Conservation (phyloP, 495 filamentous ascomycete genomes). For the Hyphodiscus hymeniophilus region DNA sequence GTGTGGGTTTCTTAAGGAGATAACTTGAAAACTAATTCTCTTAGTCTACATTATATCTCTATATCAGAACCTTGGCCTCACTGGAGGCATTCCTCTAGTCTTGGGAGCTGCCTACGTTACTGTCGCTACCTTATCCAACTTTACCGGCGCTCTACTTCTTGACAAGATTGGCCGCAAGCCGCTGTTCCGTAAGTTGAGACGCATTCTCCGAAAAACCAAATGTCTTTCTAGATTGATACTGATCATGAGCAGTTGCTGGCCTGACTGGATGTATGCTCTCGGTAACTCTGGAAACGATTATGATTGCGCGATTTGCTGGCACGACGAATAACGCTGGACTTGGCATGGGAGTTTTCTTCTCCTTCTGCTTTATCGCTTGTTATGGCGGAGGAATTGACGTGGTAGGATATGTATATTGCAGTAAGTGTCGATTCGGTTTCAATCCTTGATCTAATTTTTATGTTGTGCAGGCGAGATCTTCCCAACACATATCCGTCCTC, state of each 20-base stretch:
- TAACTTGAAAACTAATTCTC: not conserved
- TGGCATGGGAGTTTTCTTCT: not conserved
- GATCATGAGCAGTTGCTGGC: not conserved
- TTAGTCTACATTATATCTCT: conserved; percentile 1
- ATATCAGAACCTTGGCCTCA: not conserved
- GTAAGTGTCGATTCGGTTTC: no score
- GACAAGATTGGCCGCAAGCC: not conserved
- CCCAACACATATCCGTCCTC: conserved; percentile 18
- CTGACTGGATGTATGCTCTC: not conserved
- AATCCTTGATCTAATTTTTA: no score
- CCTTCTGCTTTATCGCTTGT: conserved; percentile 6
- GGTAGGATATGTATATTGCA: no score
- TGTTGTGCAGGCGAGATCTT: conserved; percentile 16
- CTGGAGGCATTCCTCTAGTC: not conserved
- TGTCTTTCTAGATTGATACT: not conserved
- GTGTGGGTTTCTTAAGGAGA: no score
- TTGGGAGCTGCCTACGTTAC: not conserved
- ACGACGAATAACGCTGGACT: not conserved
- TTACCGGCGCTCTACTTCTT: not conserved
- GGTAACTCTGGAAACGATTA: not conserved
- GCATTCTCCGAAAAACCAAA: not conserved
- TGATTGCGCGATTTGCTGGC: not conserved
- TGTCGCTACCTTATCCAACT: not conserved
- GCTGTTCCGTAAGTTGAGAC: no score
- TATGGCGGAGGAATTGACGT: no score